These are phyloP conservation scores for Aurifilum marmelostoma DNA, from an alignment of 2,329 filamentous ascomycete species.

Conservation along the genomic window DNA sequence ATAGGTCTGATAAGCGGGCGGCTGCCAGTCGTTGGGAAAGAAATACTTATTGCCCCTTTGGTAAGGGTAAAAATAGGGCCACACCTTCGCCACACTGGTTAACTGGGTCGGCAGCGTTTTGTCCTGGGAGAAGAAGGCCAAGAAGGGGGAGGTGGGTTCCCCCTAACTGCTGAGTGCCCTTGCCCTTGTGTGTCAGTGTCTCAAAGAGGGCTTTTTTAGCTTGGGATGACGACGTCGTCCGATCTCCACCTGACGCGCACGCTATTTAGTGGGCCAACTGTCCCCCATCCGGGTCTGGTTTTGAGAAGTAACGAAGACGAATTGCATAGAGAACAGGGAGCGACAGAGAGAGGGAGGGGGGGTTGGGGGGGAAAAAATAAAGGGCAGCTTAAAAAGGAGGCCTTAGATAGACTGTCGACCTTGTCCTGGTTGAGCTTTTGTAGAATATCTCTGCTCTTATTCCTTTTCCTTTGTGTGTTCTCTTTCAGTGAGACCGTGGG, in stretches of 20 bases:
- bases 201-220: neutral
- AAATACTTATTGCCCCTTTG: too few species aligned
- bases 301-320: too few species aligned
- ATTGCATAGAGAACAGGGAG: neutral
- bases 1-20: conserved; percentile 1
- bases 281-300: neutral
- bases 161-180: neutral
- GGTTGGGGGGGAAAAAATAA: neutral
- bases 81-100: neutral
- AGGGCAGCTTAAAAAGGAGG: neutral
- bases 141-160: neutral
- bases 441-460: neutral
- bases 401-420: neutral
- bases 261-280: neutral
- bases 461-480: neutral
- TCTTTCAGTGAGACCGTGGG: too few species aligned
- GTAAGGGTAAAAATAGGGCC: neutral
- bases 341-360: too few species aligned
- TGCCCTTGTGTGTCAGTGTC: neutral
- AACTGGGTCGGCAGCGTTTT: neutral
- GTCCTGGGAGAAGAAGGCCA: neutral
- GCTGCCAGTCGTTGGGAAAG: neutral
- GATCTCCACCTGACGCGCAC: neutral
- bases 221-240: conserved; percentile 1
- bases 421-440: neutral